Base-by-base conservation (phyloP, 768 basidiomycete genomes). In the Suillus discolor region DNA sequence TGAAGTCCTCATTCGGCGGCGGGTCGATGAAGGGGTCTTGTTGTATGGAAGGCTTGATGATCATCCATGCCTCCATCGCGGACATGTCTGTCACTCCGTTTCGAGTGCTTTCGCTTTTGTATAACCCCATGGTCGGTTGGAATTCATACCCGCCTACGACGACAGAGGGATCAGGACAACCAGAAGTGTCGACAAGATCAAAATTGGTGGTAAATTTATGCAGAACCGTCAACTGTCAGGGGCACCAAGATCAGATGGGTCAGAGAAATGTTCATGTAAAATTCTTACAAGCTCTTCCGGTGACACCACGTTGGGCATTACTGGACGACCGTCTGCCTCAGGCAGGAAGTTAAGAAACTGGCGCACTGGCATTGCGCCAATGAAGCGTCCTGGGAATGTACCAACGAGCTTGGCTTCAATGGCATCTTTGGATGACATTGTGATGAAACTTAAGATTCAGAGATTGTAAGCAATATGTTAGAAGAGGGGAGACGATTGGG, bases 1-100 rank as follows among this genome's bases (percentile, higher is more conserved):
- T 51, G 28, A 51, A 53, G 51, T 53, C 51, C 9, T 18, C 51
- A 18, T 31, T 9, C 9, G 28, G 16, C 15, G 15, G 16, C 1
- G 54, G 54, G 54, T 55, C 54, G 6, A n/a, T 7, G 54, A 55
- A 55, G 20, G 54, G 54, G 31, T 55, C 54, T 55, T 55, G 34
- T 34, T 38, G 20, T 20, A 36, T 1, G 6, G 31, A 55, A 36
- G 54, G 54, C 54, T 55, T 55, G 36, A 36, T 38, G 31, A 31
- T 55, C 6, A 55, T 55, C 54, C 54, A 55, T 38, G 34, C 54
- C 54, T 55, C 34, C 54, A 55, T 55, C 34, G 54, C 31, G 6
- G 54, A 55, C 34, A 55, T 55, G 54, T 55, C 54, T 38, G 54
- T 55, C 20, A 55, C 54, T 36, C 54, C 54, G 1, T 36, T 34